Base-by-base conservation (phyloP, 208 protist genomes). In the Acanthamoeba royreba region DNA sequence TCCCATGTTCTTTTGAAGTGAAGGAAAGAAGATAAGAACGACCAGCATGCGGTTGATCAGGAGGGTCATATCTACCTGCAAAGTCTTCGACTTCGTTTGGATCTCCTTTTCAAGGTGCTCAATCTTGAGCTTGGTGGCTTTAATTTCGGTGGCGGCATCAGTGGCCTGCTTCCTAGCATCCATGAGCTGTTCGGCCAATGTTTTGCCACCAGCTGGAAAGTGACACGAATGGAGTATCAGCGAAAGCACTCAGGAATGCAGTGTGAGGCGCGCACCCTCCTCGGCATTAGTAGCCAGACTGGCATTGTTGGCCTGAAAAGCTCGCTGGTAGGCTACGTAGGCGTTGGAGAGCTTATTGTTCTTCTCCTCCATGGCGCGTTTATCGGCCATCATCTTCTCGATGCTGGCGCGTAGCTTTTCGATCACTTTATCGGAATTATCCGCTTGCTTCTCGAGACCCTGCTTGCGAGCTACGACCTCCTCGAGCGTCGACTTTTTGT, bases 121-220 rank as follows among this genome's bases (percentile, higher is more conserved):
- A 17, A 96, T 77, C 74, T 93, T 55, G 49, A 96, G 89, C 42
- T 96, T 58, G 19, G 81, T 61, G 42, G 93, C 47, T 79, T 97
- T 92, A 35, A 38, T 47, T 22, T 94, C 89, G 0, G 74, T 92
- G 43, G 46, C 53, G 19, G 92, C 87, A 22, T 87, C 69, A 2
- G 81, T 89, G 15, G 81, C 89, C 0, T 61, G 52, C 40, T 94
- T 55, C 42, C 96, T 93, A 1, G 93, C 92, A 25, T 97, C 94
- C 94, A 95, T 95, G 3, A 97, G 77, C 93, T 96, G 95, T 28
- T 97, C 96, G 22, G 94, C 69, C 31, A 93, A 42, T 9, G 94
- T 95, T 89, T 96, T 94, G 31, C 77, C 92, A 52, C 86, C 72
- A n/a, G 61, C 88, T 93, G 43, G 0, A 2, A 25, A 53, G 42